phyloP scores from a whole-genome alignment of 208 protist genomes.

The Leishmania guyanensis region DNA sequence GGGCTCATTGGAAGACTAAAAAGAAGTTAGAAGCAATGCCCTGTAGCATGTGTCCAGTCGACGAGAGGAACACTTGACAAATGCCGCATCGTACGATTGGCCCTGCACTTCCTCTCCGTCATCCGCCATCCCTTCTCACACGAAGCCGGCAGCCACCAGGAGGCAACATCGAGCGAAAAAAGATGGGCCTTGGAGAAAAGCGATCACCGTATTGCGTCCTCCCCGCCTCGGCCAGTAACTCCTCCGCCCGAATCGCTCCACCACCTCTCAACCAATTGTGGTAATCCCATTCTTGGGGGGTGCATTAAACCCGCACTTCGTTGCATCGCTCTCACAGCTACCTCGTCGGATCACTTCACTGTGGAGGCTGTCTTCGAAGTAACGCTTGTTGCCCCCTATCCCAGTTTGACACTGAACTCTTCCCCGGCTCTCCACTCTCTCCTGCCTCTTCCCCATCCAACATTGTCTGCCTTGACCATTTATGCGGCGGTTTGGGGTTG shows the following conservation, averaged over 20 bases:
- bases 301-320: background rate
- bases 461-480: too few relatives aligned
- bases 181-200: background rate
- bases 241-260: background rate
- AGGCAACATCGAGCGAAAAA: background rate
- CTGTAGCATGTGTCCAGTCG: background rate
- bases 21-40: background rate
- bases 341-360: background rate
- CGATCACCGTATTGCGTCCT: background rate
- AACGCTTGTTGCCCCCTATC: background rate
- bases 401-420: background rate
- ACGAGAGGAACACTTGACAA: background rate
- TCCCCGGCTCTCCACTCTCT: background rate
- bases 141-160: background rate
- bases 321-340: too few relatives aligned
- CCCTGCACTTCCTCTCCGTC: too few relatives aligned
- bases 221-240: background rate
- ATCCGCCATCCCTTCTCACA: background rate
- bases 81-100: background rate
- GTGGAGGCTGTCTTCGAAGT: background rate
- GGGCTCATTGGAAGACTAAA: too few relatives aligned
- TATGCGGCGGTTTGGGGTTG: too few relatives aligned
- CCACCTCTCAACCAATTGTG: background rate
- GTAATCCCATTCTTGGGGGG: background rate
- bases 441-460: background rate